Evolutionary conservation across 1,284 basidiomycete genomes (phyloP), one percentile per base, ranked within the genome.

Genomic region (Sporisorium iseilematis-ciliati): DNA sequence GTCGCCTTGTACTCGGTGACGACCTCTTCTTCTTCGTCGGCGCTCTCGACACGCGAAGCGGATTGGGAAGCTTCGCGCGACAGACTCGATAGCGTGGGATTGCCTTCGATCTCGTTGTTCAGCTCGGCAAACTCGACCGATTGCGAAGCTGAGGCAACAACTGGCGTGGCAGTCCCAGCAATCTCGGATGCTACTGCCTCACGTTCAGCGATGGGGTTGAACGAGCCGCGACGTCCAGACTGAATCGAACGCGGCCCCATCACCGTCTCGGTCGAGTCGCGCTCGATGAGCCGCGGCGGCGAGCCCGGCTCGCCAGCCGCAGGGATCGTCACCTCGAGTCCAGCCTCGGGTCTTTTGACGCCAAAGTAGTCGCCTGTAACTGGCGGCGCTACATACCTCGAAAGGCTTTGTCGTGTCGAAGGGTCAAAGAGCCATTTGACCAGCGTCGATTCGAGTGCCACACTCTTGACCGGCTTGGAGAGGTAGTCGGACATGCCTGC

Each of bases 401-500:
- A 75, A 20, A 82, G 69, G 60, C 67, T 67, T 48, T 80, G 77
- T 48, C 81, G 70, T 1, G 80, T 77, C 7, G 74, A 74, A 11
- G 71, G 68, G 45, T 82, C 81, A 23, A 78, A 82, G 14, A 82
- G 62, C 81, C 81, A 82, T 38, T 73, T 73, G 54, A 76, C 75
- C 40, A 82, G 57, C 48, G 78, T 82, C 23, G 67, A 50, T 61
- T 82, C 81, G 7, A 84, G 64, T 5, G 78, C 79, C 4, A 63
- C 67, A 29, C 75, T 73, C 69, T 82, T 83, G 57, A 84, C 80
- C 16, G 82, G 82, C 56, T 84, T 84, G 18, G 75, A 75, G 23
- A 84, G 69, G 42, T 82, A 84, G 52, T 84, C 82, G 12, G 73
- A 75, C 81, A 84, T 83, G 40, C 81, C 78, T 0, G 79, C 77